A percentile compares a stretch with the other conserved stretches of the same genome.
Evolutionary conservation across 371 early-diverging fungal species (phyloP).

Genomic region (Fennellomyces sp.): DNA sequence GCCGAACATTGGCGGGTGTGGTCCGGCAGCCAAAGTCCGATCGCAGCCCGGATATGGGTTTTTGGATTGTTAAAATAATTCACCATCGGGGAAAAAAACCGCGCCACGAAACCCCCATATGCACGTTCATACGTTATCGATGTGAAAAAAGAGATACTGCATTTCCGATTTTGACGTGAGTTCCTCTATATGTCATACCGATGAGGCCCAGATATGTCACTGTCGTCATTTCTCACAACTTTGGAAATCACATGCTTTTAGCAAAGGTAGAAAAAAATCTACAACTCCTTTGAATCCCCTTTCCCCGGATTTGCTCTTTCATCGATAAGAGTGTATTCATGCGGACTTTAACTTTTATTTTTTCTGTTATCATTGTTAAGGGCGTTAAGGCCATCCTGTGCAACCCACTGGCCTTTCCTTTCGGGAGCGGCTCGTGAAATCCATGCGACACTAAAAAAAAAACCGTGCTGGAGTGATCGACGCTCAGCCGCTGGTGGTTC

Average conservation of each 20-base stretch:
- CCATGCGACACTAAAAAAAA: too few species aligned
- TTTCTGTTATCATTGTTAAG: background rate
- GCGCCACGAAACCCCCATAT: background rate
- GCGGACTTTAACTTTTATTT: background rate
- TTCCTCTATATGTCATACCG: too few species aligned
- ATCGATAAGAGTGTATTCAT: background rate
- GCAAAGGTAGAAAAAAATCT: background rate
- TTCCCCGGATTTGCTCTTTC: background rate
- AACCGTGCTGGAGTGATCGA: too few species aligned
- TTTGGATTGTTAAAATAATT: background rate
- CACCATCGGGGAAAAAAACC: background rate
- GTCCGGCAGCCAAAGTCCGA: background rate
- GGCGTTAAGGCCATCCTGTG: background rate
- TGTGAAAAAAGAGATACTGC: too few species aligned
- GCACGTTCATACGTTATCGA: background rate
- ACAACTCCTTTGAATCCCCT: background rate
- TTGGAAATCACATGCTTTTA: background rate
- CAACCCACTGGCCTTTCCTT: too few species aligned
- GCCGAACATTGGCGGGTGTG: background rate
- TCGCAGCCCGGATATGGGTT: background rate
- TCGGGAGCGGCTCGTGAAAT: too few species aligned
- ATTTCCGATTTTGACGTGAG: too few species aligned
- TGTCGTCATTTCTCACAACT: background rate
- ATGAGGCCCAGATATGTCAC: too few species aligned
- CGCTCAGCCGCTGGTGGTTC: too few species aligned